These are phyloP conservation scores for Aspergillus jensenii DNA, from an alignment of 2,329 filamentous ascomycete species.

Conservation along the genomic window DNA sequence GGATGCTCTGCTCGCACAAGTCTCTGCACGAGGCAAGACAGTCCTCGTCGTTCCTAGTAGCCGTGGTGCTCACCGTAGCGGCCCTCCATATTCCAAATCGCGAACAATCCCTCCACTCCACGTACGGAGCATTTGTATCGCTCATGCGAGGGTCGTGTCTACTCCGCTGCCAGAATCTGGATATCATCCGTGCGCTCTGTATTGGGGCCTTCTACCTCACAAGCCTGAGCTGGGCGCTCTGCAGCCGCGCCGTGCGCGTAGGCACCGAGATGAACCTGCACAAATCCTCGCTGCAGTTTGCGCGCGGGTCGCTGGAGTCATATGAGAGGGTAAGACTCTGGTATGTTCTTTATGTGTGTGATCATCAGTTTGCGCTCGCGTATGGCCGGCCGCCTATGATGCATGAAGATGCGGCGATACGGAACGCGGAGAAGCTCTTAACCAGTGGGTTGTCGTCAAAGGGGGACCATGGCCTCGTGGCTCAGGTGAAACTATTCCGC, in stretches of 20 bases:
- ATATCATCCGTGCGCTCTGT: slow-evolving; percentile 49
- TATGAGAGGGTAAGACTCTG: slow-evolving; percentile 30
- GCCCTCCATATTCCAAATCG: slow-evolving; percentile 52
- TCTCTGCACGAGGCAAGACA: slow-evolving; percentile 47
- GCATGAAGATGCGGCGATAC: not conserved
- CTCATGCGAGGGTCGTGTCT: slow-evolving; percentile 54
- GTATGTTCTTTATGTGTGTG: slow-evolving; percentile 38
- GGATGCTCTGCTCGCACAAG: slow-evolving; percentile 27
- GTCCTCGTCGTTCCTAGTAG: slow-evolving; percentile 51
- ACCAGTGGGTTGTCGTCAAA: slow-evolving; percentile 41
- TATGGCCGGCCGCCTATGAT: slow-evolving; percentile 36
- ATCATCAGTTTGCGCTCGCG: slow-evolving; percentile 36
- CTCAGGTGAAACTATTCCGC: slow-evolving; percentile 52
- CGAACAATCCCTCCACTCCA: slow-evolving; percentile 47
- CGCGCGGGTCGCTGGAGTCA: slow-evolving; percentile 20
- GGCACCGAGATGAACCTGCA: slow-evolving; percentile 25
- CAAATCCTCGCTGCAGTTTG: slow-evolving; percentile 22
- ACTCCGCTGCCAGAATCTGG: slow-evolving; percentile 47
- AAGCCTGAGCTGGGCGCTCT: slow-evolving; percentile 37
- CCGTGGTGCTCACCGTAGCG: slow-evolving; percentile 51
- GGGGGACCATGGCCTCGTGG: slow-evolving; percentile 49
- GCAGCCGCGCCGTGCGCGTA: slow-evolving; percentile 20
- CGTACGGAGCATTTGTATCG: slow-evolving; percentile 52
- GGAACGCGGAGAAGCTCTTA: not conserved
- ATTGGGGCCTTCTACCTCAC: slow-evolving; percentile 52